These are phyloP conservation scores for barley (Hordeum vulgare) DNA, from an alignment of 176 grass and related monocot genomes.

Conservation along the genomic window MorexV3_pseudomolecules_assembly NC_058518.1:355044521-355045020, in stretches of 20 bases:
- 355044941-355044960: constrained; percentile 47
- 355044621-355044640: constrained; percentile 83
- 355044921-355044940: constrained; percentile 60
- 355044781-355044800: constrained; percentile 76
- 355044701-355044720: constrained; percentile 85
- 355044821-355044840: constrained; percentile 40
- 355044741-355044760: constrained; percentile 21
- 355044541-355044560: not conserved
- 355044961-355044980: constrained; percentile 28
- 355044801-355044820: constrained; percentile 62
- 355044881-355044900: constrained; percentile 95
- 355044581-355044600: constrained; percentile 80
- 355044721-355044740: constrained; percentile 46
- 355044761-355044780: constrained; percentile 90
- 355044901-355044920: constrained; percentile 43
- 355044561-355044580: constrained; percentile 54
- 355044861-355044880: constrained; percentile 99
- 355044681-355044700: constrained; percentile 89
- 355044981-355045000: constrained; percentile 74
- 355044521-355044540: constrained; percentile 35
- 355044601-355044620: constrained; percentile 67
- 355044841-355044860: constrained; percentile 84
- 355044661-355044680: constrained; percentile 56
- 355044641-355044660: constrained; percentile 85
- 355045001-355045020: constrained; percentile 63